Evolutionary conservation across 495 filamentous ascomycete genomes (phyloP).

Genomic region (Penicillium canariense): DNA sequence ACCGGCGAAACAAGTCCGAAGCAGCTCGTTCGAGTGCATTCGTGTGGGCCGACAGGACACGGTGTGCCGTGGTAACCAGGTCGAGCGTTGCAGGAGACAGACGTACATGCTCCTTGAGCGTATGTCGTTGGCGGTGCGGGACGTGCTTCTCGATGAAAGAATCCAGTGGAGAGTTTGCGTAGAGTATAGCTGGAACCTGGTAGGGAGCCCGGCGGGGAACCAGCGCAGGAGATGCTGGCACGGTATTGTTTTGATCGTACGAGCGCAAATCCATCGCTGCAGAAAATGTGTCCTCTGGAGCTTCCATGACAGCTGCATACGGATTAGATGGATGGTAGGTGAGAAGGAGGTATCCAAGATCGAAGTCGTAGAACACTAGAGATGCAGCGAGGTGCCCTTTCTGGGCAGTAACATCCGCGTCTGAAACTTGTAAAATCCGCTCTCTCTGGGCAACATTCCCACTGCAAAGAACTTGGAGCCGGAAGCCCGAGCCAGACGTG

Average conservation of each 20-base stretch:
- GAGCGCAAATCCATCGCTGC: slow-evolving; percentile 31
- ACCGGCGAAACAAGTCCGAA: slow-evolving; percentile 77
- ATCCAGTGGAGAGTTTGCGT: slow-evolving; percentile 55
- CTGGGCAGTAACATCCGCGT: slow-evolving; percentile 30
- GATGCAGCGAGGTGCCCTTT: slow-evolving; percentile 54
- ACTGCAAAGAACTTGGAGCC: slow-evolving; percentile 66
- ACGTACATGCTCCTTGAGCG: slow-evolving; percentile 68
- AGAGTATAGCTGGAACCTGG: slow-evolving; percentile 65
- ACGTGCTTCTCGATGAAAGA: slow-evolving; percentile 59
- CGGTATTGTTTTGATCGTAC: slow-evolving; percentile 24
- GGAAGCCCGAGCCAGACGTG: slow-evolving; percentile 66
- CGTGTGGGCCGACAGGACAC: slow-evolving; percentile 71
- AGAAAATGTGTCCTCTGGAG: slow-evolving; percentile 47
- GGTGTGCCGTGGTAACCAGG: slow-evolving; percentile 73
- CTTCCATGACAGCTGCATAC: slow-evolving; percentile 64
- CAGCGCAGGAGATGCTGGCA: slow-evolving; percentile 23
- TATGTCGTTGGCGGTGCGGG: slow-evolving; percentile 56
- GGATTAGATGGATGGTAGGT: slow-evolving; percentile 64
- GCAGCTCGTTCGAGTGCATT: slow-evolving; percentile 68
- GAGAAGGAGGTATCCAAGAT: slow-evolving; percentile 76
- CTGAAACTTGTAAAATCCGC: slow-evolving; percentile 52
- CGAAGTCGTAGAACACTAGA: slow-evolving; percentile 66
- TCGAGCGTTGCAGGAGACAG: slow-evolving; percentile 73
- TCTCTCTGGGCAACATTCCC: slow-evolving; percentile 61
- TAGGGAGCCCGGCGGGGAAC: slow-evolving; percentile 61